Evolutionary conservation across 495 filamentous ascomycete genomes (phyloP), one percentile per base, ranked within the genome.

Genomic region (Podospora didyma): DNA sequence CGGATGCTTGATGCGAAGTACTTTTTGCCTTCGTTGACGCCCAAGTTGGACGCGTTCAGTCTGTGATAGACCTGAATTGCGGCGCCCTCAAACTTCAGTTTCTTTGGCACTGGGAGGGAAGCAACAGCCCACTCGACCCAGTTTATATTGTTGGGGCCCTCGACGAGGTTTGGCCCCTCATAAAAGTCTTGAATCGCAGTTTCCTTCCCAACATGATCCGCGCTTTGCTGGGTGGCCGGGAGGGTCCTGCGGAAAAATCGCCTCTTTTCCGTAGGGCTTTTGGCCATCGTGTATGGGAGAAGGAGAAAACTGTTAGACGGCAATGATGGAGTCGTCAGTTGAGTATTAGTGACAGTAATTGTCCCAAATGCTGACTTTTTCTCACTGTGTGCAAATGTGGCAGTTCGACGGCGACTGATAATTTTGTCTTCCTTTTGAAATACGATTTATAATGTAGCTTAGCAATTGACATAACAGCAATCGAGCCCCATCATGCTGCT

Each of bases 121-220:
- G 56, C 48, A 22, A 49, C 41, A 1, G 56, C 49, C 35, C 51
- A 45, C 14, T 58, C 49, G 16, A 58, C 56, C 49, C 49, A 58
- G 45, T 37, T 58, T 21, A 28, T 21, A 28, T 53, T 42, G n/a
- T 17, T 16, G 9, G 39, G 37, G 16, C 21, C 14, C 17, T 47
- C 49, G 16, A 28, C 24, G 22, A 37, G 46, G 2, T 35, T 21
- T 10, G 56, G 49, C 22, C 24, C 56, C 41, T 58, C 56, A 41
- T 47, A 58, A 26, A 58, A 53, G 17, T 39, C 51, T 26, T 49
- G 56, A 7, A 58, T 45, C 2, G 20, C 42, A 23, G 10, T 41
- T 14, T 41, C 4, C 20, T 39, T 37, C 12, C 56, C 56, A 39
- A 52, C 24, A 19, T 58, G 56, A 19, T 58, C 56, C 3, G 23